Evolutionary conservation across 306 rosid species (phyloP).

Genomic region (Castanea mollissima): DNA sequence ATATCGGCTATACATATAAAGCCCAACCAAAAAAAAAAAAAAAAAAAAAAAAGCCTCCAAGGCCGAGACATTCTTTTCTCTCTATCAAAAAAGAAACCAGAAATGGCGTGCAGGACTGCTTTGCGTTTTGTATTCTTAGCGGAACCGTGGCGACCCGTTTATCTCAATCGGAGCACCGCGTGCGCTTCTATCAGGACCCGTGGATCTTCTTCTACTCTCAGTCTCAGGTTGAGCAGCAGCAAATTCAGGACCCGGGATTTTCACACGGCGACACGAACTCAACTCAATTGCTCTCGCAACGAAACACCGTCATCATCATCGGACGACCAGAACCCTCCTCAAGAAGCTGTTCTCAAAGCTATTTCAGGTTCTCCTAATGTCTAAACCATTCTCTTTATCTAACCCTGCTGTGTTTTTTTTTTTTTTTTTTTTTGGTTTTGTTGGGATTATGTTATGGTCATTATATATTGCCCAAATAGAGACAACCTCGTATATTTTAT

Average conservation of each 20-base stretch:
- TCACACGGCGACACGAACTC: constrained; percentile 35
- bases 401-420: neutral
- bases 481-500: neutral
- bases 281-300: constrained; percentile 46
- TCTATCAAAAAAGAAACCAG: neutral
- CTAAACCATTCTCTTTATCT: neutral
- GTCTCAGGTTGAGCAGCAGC: constrained; percentile 23
- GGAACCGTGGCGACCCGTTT: constrained; percentile 53
- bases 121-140: no score
- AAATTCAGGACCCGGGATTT: constrained; percentile 34
- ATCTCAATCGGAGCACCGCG: constrained; percentile 26
- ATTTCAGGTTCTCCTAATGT: constrained; percentile 62
- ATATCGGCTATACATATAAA: neutral
- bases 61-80: no score
- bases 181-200: constrained; percentile 22
- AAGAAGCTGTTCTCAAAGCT: constrained; percentile 88
- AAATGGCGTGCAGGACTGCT: constrained; percentile 56
- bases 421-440: neutral
- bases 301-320: constrained; percentile 47
- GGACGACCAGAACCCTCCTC: constrained; percentile 94
- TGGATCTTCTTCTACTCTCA: constrained; percentile 10
- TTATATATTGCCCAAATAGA: neutral
- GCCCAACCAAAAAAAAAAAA: neutral
- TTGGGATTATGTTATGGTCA: neutral
- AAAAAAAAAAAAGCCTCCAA: neutral